Evolutionary conservation across 768 basidiomycete genomes (phyloP).

Genomic region (Pholiota molesta): DNA sequence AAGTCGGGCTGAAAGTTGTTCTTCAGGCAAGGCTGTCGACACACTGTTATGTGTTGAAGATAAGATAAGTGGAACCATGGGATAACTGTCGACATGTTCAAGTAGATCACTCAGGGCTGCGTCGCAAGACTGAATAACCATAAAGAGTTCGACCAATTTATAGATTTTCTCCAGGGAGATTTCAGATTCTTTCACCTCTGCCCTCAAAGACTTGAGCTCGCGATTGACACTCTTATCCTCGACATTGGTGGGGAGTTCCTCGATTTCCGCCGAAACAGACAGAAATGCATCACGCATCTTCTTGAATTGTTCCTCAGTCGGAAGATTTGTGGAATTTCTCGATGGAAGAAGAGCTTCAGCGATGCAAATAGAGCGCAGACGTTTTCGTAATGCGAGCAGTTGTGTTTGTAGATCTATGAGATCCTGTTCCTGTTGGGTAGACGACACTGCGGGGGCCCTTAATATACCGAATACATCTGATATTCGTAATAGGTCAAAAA

Average conservation of each 20-base stretch:
- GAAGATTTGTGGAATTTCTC: slow-evolving; percentile 47
- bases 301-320: slow-evolving; percentile 49
- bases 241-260: slow-evolving; percentile 45
- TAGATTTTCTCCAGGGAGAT: slow-evolving; percentile 54
- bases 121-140: slow-evolving; percentile 61
- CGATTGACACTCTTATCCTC: slow-evolving; percentile 46
- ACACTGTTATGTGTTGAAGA: slow-evolving; percentile 50
- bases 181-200: slow-evolving; percentile 57
- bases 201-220: slow-evolving; percentile 64
- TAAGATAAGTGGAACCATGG: slow-evolving; percentile 55
- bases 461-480: slow-evolving; percentile 60
- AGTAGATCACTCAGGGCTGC: slow-evolving; percentile 80
- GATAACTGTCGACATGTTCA: slow-evolving; percentile 86
- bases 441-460: slow-evolving; percentile 33
- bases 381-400: slow-evolving; percentile 58
- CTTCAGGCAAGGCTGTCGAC: slow-evolving; percentile 55
- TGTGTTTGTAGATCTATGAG: slow-evolving; percentile 48
- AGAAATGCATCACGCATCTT: slow-evolving; percentile 51
- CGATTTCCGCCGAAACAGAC: slow-evolving; percentile 46
- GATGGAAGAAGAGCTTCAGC: slow-evolving; percentile 53
- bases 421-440: slow-evolving; percentile 43
- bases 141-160: slow-evolving; percentile 55
- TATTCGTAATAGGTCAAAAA: no score
- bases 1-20: slow-evolving; percentile 66
- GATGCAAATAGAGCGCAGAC: slow-evolving; percentile 63